Base-by-base conservation (phyloP, 2,329 filamentous ascomycete species). In the Cordyceps farinosa region DNA sequence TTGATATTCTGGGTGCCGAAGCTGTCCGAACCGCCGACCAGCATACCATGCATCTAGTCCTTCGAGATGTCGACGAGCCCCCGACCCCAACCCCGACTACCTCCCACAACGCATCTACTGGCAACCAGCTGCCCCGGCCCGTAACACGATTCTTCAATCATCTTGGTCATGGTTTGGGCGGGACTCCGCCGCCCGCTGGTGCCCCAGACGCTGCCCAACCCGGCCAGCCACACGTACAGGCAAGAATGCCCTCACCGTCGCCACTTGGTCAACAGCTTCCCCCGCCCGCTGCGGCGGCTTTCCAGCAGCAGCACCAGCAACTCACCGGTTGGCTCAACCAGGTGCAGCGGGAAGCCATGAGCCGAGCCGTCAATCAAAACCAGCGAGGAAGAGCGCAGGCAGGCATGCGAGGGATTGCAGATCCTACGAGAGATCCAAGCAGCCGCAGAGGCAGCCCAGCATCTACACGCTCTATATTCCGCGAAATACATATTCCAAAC, bases 1-100 rank as follows among this genome's bases (percentile, higher is more conserved):
- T 79, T 30, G 80, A 85, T 44, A 73, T 88, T 3, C 84, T 88
- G 69, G 84, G 85, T 3, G 75, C 79, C 62, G 81, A 85, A 65
- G 73, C 77, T 60, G 84, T 86, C 56, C 76, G 75, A 47, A 75
- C 70, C 29, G 72, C 74, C 45, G 78, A 83, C 52, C 76, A 79
- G 62, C 81, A 85, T 65, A 83, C 81, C 1, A 77, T 85, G 22
- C 83, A 85, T 67, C 75, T 85, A 11, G 82, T 84, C 29, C 72
- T 85, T 51, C 75, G 81, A 66, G 80, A 79, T 53, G 53, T 59
- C 40, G 54, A 59, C 3, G 32, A 40, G 9, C 62, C 62, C 6
- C 48, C 55, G 69, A 9, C 62, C 67, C 40, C 75, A 78, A 30
- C 65, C 68, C 40, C 71, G 70, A 27, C 64, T 72, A 22, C 59